Conservation (phyloP, 2,329 filamentous ascomycete genomes). For the Cladosporium sp. region DNA sequence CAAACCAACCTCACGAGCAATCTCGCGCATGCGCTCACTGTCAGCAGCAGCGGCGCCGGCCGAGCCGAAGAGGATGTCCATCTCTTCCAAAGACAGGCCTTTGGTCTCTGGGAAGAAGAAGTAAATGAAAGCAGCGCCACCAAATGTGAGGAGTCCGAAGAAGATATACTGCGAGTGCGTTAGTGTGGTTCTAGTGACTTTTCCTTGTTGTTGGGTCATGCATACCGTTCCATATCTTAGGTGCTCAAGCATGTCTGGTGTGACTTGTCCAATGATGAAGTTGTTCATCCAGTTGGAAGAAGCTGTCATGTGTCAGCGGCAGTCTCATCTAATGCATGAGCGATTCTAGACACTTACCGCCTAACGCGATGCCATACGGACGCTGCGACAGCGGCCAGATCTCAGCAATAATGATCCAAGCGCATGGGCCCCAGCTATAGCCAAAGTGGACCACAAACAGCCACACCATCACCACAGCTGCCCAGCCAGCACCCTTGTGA, state of each 20-base stretch:
- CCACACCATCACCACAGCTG: slow-evolving; percentile 68
- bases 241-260: slow-evolving; percentile 62
- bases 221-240: slow-evolving; percentile 58
- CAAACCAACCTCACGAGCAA: slow-evolving; percentile 69
- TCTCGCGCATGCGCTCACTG: slow-evolving; percentile 70
- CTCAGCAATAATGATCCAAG: slow-evolving; percentile 69
- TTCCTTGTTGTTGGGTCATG: not conserved
- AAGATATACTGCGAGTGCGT: slow-evolving; percentile 57
- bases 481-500: slow-evolving; percentile 68
- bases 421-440: slow-evolving; percentile 72
- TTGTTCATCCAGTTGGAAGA: slow-evolving; percentile 46
- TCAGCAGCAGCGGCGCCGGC: slow-evolving; percentile 68
- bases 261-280: slow-evolving; percentile 67
- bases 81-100: slow-evolving; percentile 48
- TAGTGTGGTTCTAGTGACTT: not conserved
- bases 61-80: slow-evolving; percentile 38
- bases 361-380: slow-evolving; percentile 69
- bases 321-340: not conserved
- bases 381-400: slow-evolving; percentile 71
- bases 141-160: slow-evolving; percentile 64
- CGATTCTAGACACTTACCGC: slow-evolving; percentile 45
- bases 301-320: slow-evolving; percentile 20
- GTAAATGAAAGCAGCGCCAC: slow-evolving; percentile 59
- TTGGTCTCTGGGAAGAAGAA: slow-evolving; percentile 59
- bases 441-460: slow-evolving; percentile 74